phyloP scores from a whole-genome alignment of 768 basidiomycete species.

The Pleurotus citrinopileatus region DNA sequence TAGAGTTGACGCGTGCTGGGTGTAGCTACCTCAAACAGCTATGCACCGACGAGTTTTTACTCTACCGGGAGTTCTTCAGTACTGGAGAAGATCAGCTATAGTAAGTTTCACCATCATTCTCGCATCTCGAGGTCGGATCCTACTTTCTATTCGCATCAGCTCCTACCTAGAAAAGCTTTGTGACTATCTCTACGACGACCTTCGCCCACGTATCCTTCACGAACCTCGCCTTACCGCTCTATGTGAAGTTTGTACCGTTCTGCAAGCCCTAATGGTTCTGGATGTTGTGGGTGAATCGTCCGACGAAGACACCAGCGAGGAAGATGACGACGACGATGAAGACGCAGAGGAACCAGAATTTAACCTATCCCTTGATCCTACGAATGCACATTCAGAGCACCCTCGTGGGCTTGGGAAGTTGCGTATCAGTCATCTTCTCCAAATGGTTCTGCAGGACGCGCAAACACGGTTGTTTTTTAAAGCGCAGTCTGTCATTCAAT shows the following conservation, averaged over 20 bases:
- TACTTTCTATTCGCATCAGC: constrained; percentile 36
- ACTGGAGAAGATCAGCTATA: constrained; percentile 70
- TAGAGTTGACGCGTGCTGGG: constrained; percentile 87
- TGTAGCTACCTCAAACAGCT: constrained; percentile 92
- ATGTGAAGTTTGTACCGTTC: constrained; percentile 93
- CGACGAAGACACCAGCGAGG: constrained; percentile 21
- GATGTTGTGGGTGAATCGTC: constrained; percentile 50
- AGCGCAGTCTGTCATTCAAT: constrained; percentile 87
- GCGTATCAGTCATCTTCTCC: constrained; percentile 77
- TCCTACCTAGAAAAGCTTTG: constrained; percentile 89
- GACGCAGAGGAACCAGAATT: constrained; percentile 34
- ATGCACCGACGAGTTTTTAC: constrained; percentile 84
- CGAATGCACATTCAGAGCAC: constrained; percentile 12
- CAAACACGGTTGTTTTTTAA: constrained; percentile 96
- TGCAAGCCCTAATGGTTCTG: constrained; percentile 94
- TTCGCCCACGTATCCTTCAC: constrained; percentile 93
- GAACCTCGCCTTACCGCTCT: constrained; percentile 85
- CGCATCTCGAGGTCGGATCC: background rate
- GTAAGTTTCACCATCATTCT: constrained; percentile 26
- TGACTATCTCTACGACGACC: constrained; percentile 92
- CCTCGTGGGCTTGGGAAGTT: constrained; percentile 51
- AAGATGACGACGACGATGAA: constrained; percentile 28
- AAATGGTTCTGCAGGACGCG: constrained; percentile 93
- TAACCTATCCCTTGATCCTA: constrained; percentile 34
- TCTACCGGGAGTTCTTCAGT: constrained; percentile 84